These are phyloP conservation scores for Arachis stenosperma DNA, from an alignment of 306 rosid genomes.

Conservation along the genomic window DNA sequence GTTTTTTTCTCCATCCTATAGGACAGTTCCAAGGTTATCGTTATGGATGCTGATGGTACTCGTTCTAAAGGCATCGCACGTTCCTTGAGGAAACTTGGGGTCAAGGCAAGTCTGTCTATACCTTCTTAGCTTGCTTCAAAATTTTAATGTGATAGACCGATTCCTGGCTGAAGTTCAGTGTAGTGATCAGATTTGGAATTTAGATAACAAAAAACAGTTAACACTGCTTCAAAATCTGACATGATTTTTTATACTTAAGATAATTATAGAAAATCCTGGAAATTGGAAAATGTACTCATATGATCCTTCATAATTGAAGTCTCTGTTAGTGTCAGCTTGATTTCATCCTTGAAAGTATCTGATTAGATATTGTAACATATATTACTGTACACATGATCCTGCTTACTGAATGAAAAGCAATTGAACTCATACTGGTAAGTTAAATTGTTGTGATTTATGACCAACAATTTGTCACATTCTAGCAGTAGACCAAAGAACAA, in stretches of 20 bases:
- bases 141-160: background rate
- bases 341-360: conserved; percentile 18
- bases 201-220: conserved; percentile 21
- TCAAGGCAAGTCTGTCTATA: conserved; percentile 67
- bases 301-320: conserved; percentile 19
- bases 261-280: conserved; percentile 10
- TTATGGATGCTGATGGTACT: conserved; percentile 88
- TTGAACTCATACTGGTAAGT: conserved; percentile 19
- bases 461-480: conserved; percentile 14
- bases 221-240: conserved; percentile 25
- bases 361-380: conserved; percentile 9
- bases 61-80: conserved; percentile 87
- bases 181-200: conserved; percentile 15
- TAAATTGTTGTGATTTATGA: conserved; percentile 20
- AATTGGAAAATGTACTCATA: conserved; percentile 1
- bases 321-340: conserved; percentile 22
- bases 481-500: conserved; percentile 6
- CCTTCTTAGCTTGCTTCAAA: conserved; percentile 35
- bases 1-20: conserved; percentile 68
- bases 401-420: conserved; percentile 10
- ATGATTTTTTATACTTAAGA: conserved; percentile 25
- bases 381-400: background rate
- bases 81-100: conserved; percentile 83
- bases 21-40: conserved; percentile 92
- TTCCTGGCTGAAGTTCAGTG: conserved; percentile 27